Evolutionary conservation across 225 moss, liverwort and hornwort genomes (phyloP).

Genomic region (Thuidium tamariscinum): DNA sequence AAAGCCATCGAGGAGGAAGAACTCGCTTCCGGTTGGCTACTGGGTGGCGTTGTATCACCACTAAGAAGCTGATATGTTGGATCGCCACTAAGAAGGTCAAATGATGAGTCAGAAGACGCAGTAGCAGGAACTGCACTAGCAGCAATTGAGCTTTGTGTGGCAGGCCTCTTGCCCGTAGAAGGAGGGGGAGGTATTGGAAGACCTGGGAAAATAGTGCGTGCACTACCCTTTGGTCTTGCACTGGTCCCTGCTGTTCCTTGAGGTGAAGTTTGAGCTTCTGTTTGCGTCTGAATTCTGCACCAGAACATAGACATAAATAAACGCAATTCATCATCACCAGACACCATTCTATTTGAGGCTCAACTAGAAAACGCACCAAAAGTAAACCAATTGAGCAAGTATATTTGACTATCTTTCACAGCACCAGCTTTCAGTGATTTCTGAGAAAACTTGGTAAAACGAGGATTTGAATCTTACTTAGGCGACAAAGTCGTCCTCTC

Average conservation of each 20-base stretch:
- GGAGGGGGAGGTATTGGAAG: conserved; percentile 51
- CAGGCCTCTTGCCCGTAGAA: conserved; percentile 24
- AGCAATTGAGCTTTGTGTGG: background rate
- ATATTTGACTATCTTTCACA: background rate
- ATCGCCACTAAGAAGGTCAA: conserved; percentile 71
- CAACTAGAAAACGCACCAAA: background rate
- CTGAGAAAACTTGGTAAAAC: background rate
- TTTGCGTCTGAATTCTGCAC: conserved; percentile 14
- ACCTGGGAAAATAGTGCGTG: conserved; percentile 28
- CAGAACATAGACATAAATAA: background rate
- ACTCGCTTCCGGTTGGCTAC: conserved; percentile 21
- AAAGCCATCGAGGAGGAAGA: conserved; percentile 21
- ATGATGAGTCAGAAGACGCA: conserved; percentile 35
- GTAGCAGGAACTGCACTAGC: conserved; percentile 18
- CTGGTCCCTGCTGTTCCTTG: background rate
- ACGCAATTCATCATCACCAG: background rate
- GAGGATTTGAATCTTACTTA: conserved; percentile 23
- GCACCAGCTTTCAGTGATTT: background rate
- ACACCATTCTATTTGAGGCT: background rate
- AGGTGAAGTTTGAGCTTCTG: conserved; percentile 3
- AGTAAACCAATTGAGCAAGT: background rate
- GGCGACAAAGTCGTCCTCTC: conserved; percentile 20
- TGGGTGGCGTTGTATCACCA: conserved; percentile 30
- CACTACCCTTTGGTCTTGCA: conserved; percentile 6
- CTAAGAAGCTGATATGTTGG: conserved; percentile 68